A percentile compares a stretch with the other conserved stretches of the same genome.
These are phyloP conservation scores for Aspergillus awamori DNA, from an alignment of 2,329 filamentous ascomycete species.

Conservation along the genomic window DNA sequence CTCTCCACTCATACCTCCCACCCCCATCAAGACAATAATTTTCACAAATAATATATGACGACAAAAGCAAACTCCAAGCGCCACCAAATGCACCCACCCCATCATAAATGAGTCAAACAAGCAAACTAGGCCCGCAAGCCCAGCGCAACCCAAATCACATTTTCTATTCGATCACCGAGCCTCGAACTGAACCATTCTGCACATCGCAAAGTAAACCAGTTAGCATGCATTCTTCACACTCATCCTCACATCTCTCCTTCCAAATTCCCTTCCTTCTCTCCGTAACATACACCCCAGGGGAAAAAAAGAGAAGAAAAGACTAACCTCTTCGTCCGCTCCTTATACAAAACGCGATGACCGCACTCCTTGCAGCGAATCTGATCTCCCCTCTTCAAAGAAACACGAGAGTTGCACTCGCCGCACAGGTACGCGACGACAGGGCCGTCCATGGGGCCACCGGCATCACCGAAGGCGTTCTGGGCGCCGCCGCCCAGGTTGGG, in stretches of 20 bases:
- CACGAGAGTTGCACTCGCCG: slow-evolving; percentile 81
- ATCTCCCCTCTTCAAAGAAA: slow-evolving; percentile 74
- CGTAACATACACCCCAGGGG: neutral
- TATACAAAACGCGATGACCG: slow-evolving; percentile 93
- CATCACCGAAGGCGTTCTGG: slow-evolving; percentile 9
- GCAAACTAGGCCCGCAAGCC: neutral
- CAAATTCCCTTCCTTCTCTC: neutral
- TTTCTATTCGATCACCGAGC: slow-evolving; percentile 64
- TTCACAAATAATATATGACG: neutral
- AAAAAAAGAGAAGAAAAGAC: slow-evolving; percentile 35
- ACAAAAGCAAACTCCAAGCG: slow-evolving; percentile 30
- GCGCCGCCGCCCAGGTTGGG: slow-evolving; percentile 42
- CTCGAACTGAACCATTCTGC: slow-evolving; percentile 97
- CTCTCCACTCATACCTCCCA: neutral
- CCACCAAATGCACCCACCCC: slow-evolving; percentile 35
- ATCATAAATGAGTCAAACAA: slow-evolving; percentile 17
- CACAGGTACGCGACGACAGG: slow-evolving; percentile 71
- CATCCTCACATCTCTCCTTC: too few species aligned
- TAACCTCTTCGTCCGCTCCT: slow-evolving; percentile 95
- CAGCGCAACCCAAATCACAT: neutral
- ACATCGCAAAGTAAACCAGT: slow-evolving; percentile 9
- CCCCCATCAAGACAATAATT: neutral
- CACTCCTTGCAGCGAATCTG: slow-evolving; percentile 89
- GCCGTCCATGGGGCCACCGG: slow-evolving; percentile 48
- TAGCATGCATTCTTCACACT: slow-evolving; percentile 4